Evolutionary conservation across 306 rosid species (phyloP), one percentile per base, ranked within the genome.

Genomic region (Cicer arietinum): DNA sequence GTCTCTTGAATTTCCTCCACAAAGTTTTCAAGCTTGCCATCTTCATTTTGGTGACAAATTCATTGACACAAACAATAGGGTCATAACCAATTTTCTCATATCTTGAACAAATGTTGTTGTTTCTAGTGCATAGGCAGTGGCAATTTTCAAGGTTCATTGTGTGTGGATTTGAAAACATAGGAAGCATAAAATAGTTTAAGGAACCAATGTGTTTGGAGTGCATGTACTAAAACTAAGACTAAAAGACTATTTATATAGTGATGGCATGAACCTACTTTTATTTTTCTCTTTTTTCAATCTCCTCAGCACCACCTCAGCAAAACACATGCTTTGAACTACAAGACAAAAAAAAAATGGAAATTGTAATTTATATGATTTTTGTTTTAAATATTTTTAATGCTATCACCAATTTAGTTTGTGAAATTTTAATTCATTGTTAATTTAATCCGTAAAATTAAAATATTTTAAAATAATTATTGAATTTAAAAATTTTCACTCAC

Each of bases 1-100:
- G 84, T 67, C 67, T 93, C 89, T 88, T 89, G 52, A 93, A 80
- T 83, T 72, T 88, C 69, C 86, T 85, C 97, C 96, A 91, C 68
- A 90, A 7, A 1, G 67, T n/a, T 78, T 85, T 84, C 90, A 85
- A 86, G 48, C 88, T 81, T 22, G 73, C 12, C 66, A 69, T 78
- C 76, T 77, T 87, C 56, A 83, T 42, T 63, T 71, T 68, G 6
- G 14, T 30, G 54, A 63, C 71, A 44, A 79, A 12, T 13, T 77
- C 77, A 37, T 79, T 63, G 74, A 67, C 78, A 64, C 70, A 44
- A 16, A 69, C 65, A 84, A 81, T 71, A 17, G 78, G 80, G 12
- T 76, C 80, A 10, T 71, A 56, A 50, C 86, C 84, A 71, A 80
- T 60, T 84, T 78, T 82, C 68, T 74, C 79, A 65, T 67, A 71